A percentile compares a stretch with the other conserved stretches of the same genome.
phyloP scores from a whole-genome alignment of 2,329 filamentous ascomycete species.

The Moelleriella libera region DNA sequence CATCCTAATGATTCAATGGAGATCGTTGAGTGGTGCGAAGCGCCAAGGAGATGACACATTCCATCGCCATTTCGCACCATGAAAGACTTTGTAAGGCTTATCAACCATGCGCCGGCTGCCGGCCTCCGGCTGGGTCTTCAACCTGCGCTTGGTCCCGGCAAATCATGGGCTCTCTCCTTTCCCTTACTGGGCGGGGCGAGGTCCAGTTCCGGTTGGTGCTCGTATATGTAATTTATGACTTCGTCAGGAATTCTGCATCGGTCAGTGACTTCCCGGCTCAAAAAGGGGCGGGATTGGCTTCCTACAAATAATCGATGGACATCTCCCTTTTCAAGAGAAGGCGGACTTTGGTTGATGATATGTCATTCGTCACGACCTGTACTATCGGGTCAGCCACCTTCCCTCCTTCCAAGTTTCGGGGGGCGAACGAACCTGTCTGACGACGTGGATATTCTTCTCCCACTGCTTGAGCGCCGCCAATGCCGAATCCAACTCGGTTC shows the following conservation, averaged over 20 bases:
- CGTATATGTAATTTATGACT: conserved; percentile 61
- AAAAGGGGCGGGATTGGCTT: neutral
- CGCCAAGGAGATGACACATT: no score
- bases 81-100: no score
- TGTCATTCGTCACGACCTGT: conserved; percentile 60
- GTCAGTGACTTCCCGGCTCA: neutral
- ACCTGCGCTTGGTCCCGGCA: conserved; percentile 13
- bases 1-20: no score
- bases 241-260: conserved; percentile 41
- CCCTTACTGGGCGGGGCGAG: conserved; percentile 11
- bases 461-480: conserved; percentile 68
- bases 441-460: conserved; percentile 76
- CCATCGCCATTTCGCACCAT: no score
- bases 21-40: no score
- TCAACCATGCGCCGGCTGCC: neutral
- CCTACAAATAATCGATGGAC: conserved; percentile 56
- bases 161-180: conserved; percentile 8
- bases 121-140: conserved; percentile 5
- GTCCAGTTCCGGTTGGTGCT: conserved; percentile 42
- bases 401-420: neutral
- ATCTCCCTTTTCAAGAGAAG: conserved; percentile 67
- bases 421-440: conserved; percentile 34
- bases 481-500: conserved; percentile 80
- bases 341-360: conserved; percentile 71
- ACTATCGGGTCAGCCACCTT: neutral